Evolutionary conservation across 371 early-diverging fungal species (phyloP).

Genomic region (Dichotomocladium elegans): DNA sequence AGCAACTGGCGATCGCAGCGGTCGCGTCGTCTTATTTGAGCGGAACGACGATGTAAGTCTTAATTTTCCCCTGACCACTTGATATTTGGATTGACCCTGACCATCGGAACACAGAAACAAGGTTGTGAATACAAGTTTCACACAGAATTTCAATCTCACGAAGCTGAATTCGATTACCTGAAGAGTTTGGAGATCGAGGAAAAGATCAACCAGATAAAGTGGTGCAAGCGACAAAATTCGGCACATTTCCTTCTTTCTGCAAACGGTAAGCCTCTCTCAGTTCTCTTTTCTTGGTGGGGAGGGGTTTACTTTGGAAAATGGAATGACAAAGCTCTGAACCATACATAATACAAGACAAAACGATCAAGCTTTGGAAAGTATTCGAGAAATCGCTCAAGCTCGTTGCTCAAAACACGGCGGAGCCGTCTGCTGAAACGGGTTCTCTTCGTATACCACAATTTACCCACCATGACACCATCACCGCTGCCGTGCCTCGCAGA

Average conservation of each 20-base stretch:
- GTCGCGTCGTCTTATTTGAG: conserved; percentile 96
- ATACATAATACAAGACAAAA: conserved; percentile 97
- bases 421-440: conserved; percentile 17
- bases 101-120: conserved; percentile 72
- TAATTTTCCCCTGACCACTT: too few species aligned
- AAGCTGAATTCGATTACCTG: conserved; percentile 99
- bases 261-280: conserved; percentile 67
- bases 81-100: not conserved
- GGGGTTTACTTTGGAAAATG: too few species aligned
- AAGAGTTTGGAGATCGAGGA: conserved; percentile 99
- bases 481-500: conserved; percentile 91
- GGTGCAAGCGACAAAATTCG: conserved; percentile 92
- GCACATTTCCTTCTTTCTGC: conserved; percentile 96
- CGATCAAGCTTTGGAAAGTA: conserved; percentile 98
- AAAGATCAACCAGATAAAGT: conserved; percentile 98
- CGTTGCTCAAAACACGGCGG: conserved; percentile 77
- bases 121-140: conserved; percentile 99
- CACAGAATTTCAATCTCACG: conserved; percentile 99
- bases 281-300: not conserved
- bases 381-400: conserved; percentile 94
- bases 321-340: too few species aligned
- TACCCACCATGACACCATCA: conserved; percentile 90
- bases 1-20: conserved; percentile 94
- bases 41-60: conserved; percentile 90
- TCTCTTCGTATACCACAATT: conserved; percentile 79